Conservation (phyloP, 176 grass and related monocot species). For the Oryza australiensis region DNA sequence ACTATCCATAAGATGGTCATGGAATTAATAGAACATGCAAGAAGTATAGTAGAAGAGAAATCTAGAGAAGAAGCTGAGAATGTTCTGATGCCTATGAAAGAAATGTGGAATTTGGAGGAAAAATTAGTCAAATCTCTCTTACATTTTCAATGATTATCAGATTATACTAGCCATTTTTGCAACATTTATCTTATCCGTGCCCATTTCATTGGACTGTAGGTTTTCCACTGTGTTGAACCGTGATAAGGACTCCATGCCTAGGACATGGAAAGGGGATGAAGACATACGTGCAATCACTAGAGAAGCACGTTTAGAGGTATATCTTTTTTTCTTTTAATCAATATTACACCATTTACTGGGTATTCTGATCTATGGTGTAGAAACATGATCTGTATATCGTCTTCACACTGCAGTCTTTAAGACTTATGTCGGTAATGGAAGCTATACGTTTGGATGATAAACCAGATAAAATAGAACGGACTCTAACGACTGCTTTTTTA, state of each 20-base stretch:
- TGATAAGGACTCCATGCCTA: constrained; percentile 77
- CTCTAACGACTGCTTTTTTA: constrained; percentile 59
- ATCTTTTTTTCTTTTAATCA: constrained; percentile 34
- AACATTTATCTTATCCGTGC: constrained; percentile 18
- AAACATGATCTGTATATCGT: constrained; percentile 33
- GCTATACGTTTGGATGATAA: constrained; percentile 72
- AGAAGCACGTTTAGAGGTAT: constrained; percentile 70
- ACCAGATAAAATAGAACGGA: constrained; percentile 65
- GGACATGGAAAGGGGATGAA: constrained; percentile 79
- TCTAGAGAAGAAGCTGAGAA: constrained; percentile 80
- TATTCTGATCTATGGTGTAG: constrained; percentile 15
- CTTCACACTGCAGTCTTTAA: constrained; percentile 72
- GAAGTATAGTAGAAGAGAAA: constrained; percentile 68
- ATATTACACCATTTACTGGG: background rate
- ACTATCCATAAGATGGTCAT: constrained; percentile 47
- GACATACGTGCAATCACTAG: constrained; percentile 80
- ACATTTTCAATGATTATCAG: too few relatives aligned
- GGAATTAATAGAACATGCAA: constrained; percentile 65
- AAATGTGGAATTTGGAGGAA: constrained; percentile 57
- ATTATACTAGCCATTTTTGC: background rate
- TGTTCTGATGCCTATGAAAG: constrained; percentile 83
- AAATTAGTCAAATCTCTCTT: constrained; percentile 1
- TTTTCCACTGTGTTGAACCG: constrained; percentile 75
- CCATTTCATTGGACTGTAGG: constrained; percentile 43
- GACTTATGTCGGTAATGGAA: constrained; percentile 65